These are phyloP conservation scores for Oryza punctata DNA, from an alignment of 176 grass and related monocot genomes.

Conservation along the genomic window DNA sequence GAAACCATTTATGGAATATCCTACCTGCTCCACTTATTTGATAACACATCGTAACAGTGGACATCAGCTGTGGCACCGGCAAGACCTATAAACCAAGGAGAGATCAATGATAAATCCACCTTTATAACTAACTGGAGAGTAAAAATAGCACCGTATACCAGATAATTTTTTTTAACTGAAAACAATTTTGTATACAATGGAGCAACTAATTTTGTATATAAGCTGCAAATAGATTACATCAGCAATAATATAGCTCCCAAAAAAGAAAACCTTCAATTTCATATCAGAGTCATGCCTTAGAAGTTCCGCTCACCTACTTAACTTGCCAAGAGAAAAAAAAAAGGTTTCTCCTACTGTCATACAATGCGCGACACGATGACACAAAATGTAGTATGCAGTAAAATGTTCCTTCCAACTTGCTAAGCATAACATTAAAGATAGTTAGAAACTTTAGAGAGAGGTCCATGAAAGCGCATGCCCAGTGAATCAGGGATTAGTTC, in stretches of 20 bases:
- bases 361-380: slow-evolving; percentile 1
- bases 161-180: slow-evolving; percentile 3
- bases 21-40: slow-evolving; percentile 99
- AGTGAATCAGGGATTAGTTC: neutral
- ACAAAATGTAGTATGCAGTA: neutral
- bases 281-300: neutral
- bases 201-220: slow-evolving; percentile 12
- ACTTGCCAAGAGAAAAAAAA: slow-evolving; percentile 5
- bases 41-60: slow-evolving; percentile 92
- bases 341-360: neutral
- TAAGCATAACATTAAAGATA: neutral
- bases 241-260: neutral
- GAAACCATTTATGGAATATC: slow-evolving; percentile 38
- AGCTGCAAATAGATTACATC: slow-evolving; percentile 9
- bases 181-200: neutral
- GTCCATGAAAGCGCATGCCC: slow-evolving; percentile 14
- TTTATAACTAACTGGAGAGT: slow-evolving; percentile 7
- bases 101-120: slow-evolving; percentile 10
- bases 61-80: slow-evolving; percentile 98
- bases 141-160: neutral
- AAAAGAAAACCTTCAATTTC: slow-evolving; percentile 8
- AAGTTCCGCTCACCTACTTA: slow-evolving; percentile 8
- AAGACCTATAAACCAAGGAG: slow-evolving; percentile 69
- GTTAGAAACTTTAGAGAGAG: neutral
- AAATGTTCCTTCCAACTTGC: neutral